phyloP scores from a whole-genome alignment of 495 filamentous ascomycete species.

The Aspergillus avenaceus region DNA sequence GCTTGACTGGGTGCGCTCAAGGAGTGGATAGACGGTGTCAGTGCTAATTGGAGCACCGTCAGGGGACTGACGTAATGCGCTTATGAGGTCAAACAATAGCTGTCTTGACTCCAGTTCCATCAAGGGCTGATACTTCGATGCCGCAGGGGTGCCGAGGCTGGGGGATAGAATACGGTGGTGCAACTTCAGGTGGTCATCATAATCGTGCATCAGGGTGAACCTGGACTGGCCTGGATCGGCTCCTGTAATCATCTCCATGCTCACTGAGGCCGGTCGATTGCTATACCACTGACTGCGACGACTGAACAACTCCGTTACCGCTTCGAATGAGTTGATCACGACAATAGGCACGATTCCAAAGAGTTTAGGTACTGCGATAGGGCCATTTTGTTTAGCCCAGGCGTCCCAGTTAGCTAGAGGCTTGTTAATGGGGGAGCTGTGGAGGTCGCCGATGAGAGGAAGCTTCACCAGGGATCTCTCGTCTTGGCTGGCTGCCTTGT shows the following conservation, averaged over 20 bases:
- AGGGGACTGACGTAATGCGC: not conserved
- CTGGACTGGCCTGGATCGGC: constrained; percentile 18
- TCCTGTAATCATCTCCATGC: constrained; percentile 30
- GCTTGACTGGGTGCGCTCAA: constrained; percentile 28
- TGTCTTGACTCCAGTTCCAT: constrained; percentile 28
- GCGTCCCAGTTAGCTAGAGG: constrained; percentile 24
- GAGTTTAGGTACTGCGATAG: constrained; percentile 20
- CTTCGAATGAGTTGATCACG: constrained; percentile 22
- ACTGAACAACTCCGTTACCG: constrained; percentile 30
- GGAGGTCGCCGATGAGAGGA: constrained; percentile 27
- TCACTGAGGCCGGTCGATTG: constrained; percentile 27
- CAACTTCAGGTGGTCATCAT: constrained; percentile 25
- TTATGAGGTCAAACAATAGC: constrained; percentile 20
- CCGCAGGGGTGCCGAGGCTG: constrained; percentile 17
- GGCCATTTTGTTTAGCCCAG: constrained; percentile 22
- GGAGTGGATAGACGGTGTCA: constrained; percentile 15
- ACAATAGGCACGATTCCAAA: constrained; percentile 29
- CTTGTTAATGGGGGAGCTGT: constrained; percentile 22
- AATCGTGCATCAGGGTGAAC: constrained; percentile 30
- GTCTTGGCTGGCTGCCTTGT: not conserved
- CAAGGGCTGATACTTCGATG: constrained; percentile 20
- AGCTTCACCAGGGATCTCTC: constrained; percentile 16
- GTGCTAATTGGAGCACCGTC: constrained; percentile 12
- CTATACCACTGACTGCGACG: constrained; percentile 32
- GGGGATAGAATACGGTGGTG: constrained; percentile 27